Conservation (phyloP, 441 rosid species). For the Flueggea neowawraea region DNA sequence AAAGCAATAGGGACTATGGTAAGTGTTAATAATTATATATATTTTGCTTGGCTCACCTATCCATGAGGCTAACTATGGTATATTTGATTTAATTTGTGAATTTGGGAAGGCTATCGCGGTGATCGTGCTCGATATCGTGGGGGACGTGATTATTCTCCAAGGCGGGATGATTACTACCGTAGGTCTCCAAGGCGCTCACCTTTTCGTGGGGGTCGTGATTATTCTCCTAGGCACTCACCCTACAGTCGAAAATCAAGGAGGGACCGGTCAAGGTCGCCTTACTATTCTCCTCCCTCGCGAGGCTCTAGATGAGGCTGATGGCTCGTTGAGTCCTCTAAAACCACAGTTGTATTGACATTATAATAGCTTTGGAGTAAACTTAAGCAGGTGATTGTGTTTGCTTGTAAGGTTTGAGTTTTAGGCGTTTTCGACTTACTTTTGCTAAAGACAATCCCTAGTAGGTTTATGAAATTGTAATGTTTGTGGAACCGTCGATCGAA, state of each 20-base stretch:
- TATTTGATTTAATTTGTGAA: slow-evolving; percentile 2
- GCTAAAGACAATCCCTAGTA: no score
- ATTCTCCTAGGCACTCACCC: slow-evolving; percentile 73
- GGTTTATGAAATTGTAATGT: no score
- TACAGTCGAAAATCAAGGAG: slow-evolving; percentile 73
- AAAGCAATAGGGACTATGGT: slow-evolving; percentile 77
- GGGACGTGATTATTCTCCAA: slow-evolving; percentile 33
- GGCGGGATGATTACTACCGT: slow-evolving; percentile 45
- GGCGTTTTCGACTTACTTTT: neutral
- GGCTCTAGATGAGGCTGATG: slow-evolving; percentile 46
- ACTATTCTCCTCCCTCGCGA: slow-evolving; percentile 25
- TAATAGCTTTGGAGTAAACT: slow-evolving; percentile 5
- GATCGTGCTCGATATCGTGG: slow-evolving; percentile 44
- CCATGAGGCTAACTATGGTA: neutral
- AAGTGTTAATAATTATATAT: slow-evolving; percentile 9
- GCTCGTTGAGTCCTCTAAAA: slow-evolving; percentile 6
- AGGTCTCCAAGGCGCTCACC: slow-evolving; percentile 84
- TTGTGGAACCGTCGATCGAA: no score
- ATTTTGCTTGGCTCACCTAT: neutral
- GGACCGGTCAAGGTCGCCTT: slow-evolving; percentile 73
- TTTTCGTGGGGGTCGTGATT: slow-evolving; percentile 56
- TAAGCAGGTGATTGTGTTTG: slow-evolving; percentile 5
- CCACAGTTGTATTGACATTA: slow-evolving; percentile 10
- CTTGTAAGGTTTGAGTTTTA: slow-evolving; percentile 1
- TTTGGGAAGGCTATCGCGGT: slow-evolving; percentile 14